Evolutionary conservation across 768 basidiomycete species (phyloP).

Genomic region (Chlorophyllum brunneum): DNA sequence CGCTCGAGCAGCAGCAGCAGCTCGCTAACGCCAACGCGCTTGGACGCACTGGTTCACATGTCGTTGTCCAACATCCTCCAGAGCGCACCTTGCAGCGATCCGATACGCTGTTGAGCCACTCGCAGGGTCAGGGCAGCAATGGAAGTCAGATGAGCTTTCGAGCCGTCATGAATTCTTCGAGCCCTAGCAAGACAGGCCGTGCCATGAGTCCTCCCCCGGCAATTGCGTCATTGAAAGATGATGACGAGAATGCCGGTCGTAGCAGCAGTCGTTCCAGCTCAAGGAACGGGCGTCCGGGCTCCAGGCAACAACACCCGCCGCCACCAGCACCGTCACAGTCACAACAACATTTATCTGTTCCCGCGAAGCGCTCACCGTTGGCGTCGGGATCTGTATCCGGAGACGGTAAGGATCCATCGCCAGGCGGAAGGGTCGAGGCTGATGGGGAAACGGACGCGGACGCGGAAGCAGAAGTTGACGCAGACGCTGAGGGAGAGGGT

Average conservation of each 20-base stretch:
- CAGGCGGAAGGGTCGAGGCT: slow-evolving; percentile 20
- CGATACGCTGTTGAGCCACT: slow-evolving; percentile 13
- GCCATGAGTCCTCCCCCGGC: slow-evolving; percentile 11
- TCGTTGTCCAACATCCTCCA: neutral
- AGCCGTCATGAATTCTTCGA: neutral
- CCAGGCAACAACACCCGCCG: neutral
- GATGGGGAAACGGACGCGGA: slow-evolving; percentile 26
- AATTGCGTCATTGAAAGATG: slow-evolving; percentile 9
- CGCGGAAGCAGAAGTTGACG: slow-evolving; percentile 28
- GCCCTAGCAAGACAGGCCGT: slow-evolving; percentile 2
- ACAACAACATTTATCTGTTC: neutral
- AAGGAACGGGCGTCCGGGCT: slow-evolving; percentile 1
- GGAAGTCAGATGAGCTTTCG: slow-evolving; percentile 11
- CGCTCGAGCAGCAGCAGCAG: slow-evolving; percentile 47
- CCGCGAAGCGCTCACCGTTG: slow-evolving; percentile 6
- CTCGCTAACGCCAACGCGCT: slow-evolving; percentile 17
- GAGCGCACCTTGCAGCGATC: slow-evolving; percentile 7
- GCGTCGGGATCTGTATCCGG: slow-evolving; percentile 11
- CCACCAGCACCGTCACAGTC: neutral
- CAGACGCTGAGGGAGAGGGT: slow-evolving; percentile 23
- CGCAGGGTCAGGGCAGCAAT: slow-evolving; percentile 1
- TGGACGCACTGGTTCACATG: slow-evolving; percentile 14
- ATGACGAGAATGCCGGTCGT: slow-evolving; percentile 4
- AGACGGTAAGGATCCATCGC: slow-evolving; percentile 22
- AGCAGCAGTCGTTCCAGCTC: slow-evolving; percentile 6